Conservation (phyloP, 495 filamentous ascomycete genomes). For the Jackrogersella minutella region DNA sequence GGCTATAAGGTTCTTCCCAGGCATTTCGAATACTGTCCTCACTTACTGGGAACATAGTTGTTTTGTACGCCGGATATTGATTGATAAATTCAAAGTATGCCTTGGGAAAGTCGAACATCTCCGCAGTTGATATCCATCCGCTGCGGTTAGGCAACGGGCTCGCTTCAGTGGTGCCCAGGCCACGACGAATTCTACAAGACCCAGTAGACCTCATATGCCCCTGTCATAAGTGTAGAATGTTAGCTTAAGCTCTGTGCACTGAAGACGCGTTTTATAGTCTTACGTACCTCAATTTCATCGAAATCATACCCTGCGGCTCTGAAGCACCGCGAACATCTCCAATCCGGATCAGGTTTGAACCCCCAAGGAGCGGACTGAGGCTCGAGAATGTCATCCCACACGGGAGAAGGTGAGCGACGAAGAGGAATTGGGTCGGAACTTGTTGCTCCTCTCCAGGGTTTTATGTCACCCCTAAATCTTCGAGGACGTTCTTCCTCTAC, state of each 20-base stretch:
- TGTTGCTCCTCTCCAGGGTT: conserved; percentile 6
- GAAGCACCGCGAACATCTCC: conserved; percentile 32
- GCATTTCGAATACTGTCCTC: not conserved
- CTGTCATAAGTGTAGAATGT: not conserved
- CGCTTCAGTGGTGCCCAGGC: not conserved
- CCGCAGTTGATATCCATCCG: conserved; percentile 15
- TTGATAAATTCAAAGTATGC: conserved; percentile 20
- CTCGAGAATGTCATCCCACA: not conserved
- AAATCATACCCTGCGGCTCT: conserved; percentile 6
- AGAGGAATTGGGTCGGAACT: not conserved
- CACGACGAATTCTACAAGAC: conserved; percentile 25
- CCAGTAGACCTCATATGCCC: conserved; percentile 5
- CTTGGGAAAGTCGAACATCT: conserved; percentile 4
- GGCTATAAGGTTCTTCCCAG: not conserved
- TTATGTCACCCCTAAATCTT: too few species aligned
- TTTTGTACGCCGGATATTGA: conserved; percentile 11
- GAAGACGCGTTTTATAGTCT: not conserved
- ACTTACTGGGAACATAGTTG: conserved; percentile 28
- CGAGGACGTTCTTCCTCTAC: too few species aligned
- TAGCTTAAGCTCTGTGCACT: not conserved
- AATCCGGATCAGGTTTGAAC: conserved; percentile 5
- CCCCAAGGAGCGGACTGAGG: not conserved
- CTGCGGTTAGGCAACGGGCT: conserved; percentile 20
- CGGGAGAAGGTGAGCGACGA: conserved; percentile 9
- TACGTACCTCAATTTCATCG: conserved; percentile 14